Base-by-base conservation (phyloP, 192 early-diverging fungal species). In the Piromyces sp. region DNA sequence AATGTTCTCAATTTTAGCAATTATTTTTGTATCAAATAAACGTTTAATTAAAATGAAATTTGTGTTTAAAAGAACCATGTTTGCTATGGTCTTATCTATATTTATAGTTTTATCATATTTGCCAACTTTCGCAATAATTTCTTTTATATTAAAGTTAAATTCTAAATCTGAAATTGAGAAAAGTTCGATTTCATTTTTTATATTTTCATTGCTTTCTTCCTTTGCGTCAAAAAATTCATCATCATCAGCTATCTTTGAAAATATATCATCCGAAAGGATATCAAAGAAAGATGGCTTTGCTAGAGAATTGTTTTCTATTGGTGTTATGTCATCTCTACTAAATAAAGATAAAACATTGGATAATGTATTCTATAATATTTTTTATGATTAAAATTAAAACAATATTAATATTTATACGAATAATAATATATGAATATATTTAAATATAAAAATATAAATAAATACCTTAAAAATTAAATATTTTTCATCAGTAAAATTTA, bases 1-100 rank as follows among this genome's bases (percentile, higher is more conserved):
- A 29, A 97, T 87, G n/a, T 94, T 91, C 36, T 93, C 90, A 22
- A 98, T 92, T 0, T 89, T 88, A 30, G 96, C 91, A 29, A 91
- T 87, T 3, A 95, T 93, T 26, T 89, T 87, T 89, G 93, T 90
- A 79, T 94, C 93, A 79, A 91, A 90, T 7, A 95, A 92, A 30
- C 93, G 90, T 79, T 92, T 89, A 78, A 87, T 87, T 79, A 95
- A 93, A 36, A 91, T 81, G 0, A 98, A 84, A 15, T 88, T 86
- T 82, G 97, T 91, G 29, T 91, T 89, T 26, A 93, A 88, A 13
- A 98, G 89, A 11, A 88, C 86, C 31, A 96, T 83, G 17, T 93
- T 91, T 22, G 92, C 93, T 29, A 96, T 82, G 0, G 88, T 82
- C 29, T 95, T 92, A 5, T 83, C 81, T 26, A 80, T 81, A 79